Evolutionary conservation across 2,329 filamentous ascomycete species (phyloP).

Genomic region (Pyricularia sp.): DNA sequence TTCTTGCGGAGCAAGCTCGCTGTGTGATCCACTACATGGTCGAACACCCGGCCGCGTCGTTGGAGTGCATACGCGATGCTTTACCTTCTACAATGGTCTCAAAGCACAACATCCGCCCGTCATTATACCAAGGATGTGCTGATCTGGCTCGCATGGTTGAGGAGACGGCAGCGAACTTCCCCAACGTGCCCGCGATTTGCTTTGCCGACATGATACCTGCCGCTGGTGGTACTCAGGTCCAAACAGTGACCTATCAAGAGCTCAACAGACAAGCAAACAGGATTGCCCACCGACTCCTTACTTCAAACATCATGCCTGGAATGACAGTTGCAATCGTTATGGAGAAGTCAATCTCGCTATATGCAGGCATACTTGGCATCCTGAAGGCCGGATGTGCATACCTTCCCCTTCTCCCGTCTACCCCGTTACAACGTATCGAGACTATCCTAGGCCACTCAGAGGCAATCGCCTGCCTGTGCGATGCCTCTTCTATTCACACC

Average conservation of each 20-base stretch:
- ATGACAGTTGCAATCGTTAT: slow-evolving; percentile 60
- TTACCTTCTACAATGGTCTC: slow-evolving; percentile 29
- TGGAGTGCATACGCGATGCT: slow-evolving; percentile 12
- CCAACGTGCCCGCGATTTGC: slow-evolving; percentile 47
- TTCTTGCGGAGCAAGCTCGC: slow-evolving; percentile 50
- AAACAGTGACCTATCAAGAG: slow-evolving; percentile 46
- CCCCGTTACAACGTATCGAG: slow-evolving; percentile 45
- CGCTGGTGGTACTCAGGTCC: slow-evolving; percentile 16
- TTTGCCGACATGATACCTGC: slow-evolving; percentile 41
- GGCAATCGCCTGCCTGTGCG: slow-evolving; percentile 31
- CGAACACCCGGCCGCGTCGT: slow-evolving; percentile 12
- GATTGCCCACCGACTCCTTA: slow-evolving; percentile 43
- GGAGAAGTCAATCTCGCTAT: slow-evolving; percentile 62
- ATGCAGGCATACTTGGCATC: slow-evolving; percentile 60
- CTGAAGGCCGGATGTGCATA: slow-evolving; percentile 68
- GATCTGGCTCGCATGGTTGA: slow-evolving; percentile 44
- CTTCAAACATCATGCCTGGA: slow-evolving; percentile 32
- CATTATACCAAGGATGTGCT: slow-evolving; percentile 18
- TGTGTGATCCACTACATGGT: slow-evolving; percentile 12
- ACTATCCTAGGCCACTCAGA: slow-evolving; percentile 50
- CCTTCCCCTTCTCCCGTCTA: slow-evolving; percentile 64
- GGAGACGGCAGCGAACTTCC: slow-evolving; percentile 28
- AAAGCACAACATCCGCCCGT: slow-evolving; percentile 29
- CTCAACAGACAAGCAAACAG: slow-evolving; percentile 52
- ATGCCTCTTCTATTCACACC: slow-evolving; percentile 14